These are phyloP conservation scores for Tetraselmis striata DNA, from an alignment of 139 green algal genomes.

Conservation along the genomic window DNA sequence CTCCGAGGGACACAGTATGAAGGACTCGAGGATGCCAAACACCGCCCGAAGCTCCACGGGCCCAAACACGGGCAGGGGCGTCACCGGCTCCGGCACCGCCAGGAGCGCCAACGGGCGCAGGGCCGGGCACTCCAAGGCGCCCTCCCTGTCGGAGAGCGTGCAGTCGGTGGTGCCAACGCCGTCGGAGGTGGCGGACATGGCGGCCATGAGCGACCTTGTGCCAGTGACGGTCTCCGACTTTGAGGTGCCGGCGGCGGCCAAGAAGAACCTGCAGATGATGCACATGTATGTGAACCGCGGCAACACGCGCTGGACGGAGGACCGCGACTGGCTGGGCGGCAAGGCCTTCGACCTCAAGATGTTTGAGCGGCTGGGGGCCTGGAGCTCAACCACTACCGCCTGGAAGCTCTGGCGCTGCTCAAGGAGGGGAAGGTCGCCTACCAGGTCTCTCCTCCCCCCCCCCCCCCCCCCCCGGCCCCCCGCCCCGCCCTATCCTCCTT, in stretches of 20 bases:
- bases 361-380: not conserved
- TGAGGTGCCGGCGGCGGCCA: not conserved
- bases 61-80: not conserved
- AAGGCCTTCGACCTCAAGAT: not conserved
- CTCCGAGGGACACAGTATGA: not conserved
- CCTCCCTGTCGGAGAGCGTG: not conserved
- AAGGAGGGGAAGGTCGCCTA: not conserved
- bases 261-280: not conserved
- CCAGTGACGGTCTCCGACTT: not conserved
- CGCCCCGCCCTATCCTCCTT: no score
- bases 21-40: not conserved
- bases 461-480: no score
- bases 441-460: no score
- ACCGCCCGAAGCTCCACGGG: not conserved
- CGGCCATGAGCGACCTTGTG: not conserved
- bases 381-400: not conserved
- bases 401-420: not conserved
- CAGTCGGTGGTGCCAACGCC: not conserved
- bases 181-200: not conserved
- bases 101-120: not conserved
- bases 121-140: not conserved
- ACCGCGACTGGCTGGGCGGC: not conserved
- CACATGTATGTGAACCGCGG: not conserved
- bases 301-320: not conserved
- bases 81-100: not conserved